Percentiles rank a stretch among this genome's conserved stretches.
Conservation (phyloP, 495 filamentous ascomycete species). For the Astrothelium macrocarpum region DNA sequence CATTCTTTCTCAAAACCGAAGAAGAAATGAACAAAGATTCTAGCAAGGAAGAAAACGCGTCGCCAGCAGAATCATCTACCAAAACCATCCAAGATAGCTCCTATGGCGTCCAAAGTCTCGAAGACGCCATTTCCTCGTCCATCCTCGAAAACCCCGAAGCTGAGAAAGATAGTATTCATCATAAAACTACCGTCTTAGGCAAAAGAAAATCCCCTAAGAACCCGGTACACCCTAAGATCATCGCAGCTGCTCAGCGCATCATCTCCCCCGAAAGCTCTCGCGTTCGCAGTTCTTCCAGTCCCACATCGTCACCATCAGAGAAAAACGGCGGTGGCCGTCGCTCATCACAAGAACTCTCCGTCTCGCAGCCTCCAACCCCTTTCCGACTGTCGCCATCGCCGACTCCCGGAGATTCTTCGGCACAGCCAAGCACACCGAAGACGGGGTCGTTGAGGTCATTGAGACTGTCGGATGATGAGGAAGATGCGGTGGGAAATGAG, state of each 20-base stretch:
- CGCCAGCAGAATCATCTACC: slow-evolving; percentile 4
- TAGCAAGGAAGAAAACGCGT: slow-evolving; percentile 5
- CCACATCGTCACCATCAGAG: slow-evolving; percentile 22
- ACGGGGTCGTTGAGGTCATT: slow-evolving; percentile 44
- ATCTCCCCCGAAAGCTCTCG: slow-evolving; percentile 13
- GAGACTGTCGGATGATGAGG: slow-evolving; percentile 35
- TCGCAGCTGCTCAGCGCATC: slow-evolving; percentile 20
- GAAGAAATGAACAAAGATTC: slow-evolving; percentile 25
- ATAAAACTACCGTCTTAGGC: background rate
- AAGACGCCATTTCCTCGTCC: slow-evolving; percentile 42
- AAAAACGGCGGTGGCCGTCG: slow-evolving; percentile 16
- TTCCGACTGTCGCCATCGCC: slow-evolving; percentile 41
- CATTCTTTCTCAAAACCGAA: slow-evolving; percentile 33
- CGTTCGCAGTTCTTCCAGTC: background rate
- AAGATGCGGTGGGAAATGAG: slow-evolving; percentile 44
- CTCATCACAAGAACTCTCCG: slow-evolving; percentile 3
- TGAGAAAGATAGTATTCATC: slow-evolving; percentile 9
- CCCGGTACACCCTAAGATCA: slow-evolving; percentile 18
- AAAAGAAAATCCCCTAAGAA: slow-evolving; percentile 21
- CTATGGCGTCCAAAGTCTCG: slow-evolving; percentile 57
- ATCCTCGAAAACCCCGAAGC: slow-evolving; percentile 25
- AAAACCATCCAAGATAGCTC: slow-evolving; percentile 31
- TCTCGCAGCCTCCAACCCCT: slow-evolving; percentile 48
- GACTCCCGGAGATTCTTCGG: slow-evolving; percentile 21
- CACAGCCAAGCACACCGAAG: slow-evolving; percentile 32